Evolutionary conservation across 75 land plant genomes (phyloP), one percentile per base, ranked within the genome.

Genomic region (Sequoia sempervirens): DNA sequence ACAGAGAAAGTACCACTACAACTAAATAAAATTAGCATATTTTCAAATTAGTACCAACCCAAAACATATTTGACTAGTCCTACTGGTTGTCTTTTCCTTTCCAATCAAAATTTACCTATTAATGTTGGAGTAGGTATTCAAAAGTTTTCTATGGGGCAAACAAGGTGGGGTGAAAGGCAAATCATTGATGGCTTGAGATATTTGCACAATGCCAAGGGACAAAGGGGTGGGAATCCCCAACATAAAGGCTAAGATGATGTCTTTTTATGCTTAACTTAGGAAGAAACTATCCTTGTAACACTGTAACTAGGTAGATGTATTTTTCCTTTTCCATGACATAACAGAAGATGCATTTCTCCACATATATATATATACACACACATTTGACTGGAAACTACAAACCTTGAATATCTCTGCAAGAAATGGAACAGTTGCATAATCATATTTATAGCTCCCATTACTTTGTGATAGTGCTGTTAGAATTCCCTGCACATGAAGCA

Each of bases 401-500:
- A 97, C 99, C 98, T 97, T 97, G 18, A 92, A 90, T 45, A 94
- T 83, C 84, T 97, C 99, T 74, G 94, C 97, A 68, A 97, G 91
- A 82, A 97, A 94, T 50, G 99, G 99, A 83, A 97, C 87, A 4
- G 98, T 97, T 7, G 96, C 99, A 85, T 95, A 97, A 81, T 97
- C 95, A 82, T 97, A 97, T 75, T 72, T 84, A 73, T 97, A 97
- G 30, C 88, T 85, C 13, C 98, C 98, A 88, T 93, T 86, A 82
- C 87, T 93, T 86, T 97, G 97, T 40, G 99, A 97, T 7, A 97
- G 85, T 61, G 96, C 90, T 32, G 99, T 97, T 81, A 97, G 89
- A 69, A 97, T 97, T 68, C 99, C 99, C 99, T 97, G 90, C 36
- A 9, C 73, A 70, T 28, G 36, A 10, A 69, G 73, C 36, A 69